phyloP scores from a whole-genome alignment of 768 basidiomycete genomes.

The Dioszegia hungarica region DNA sequence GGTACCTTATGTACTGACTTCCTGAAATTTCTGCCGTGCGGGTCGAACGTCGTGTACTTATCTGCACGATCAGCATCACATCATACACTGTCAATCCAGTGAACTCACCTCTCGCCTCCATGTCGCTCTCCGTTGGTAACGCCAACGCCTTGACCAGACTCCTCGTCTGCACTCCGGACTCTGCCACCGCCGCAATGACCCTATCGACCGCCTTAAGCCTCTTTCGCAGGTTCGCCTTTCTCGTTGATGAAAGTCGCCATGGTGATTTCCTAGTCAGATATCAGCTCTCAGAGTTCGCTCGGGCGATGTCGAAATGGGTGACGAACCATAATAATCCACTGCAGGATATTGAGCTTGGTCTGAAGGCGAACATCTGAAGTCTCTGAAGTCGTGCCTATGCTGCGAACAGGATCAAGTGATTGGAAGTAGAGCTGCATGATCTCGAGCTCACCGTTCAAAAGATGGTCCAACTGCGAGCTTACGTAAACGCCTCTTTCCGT shows the following conservation, averaged over 20 bases:
- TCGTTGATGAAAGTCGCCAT: conserved; percentile 83
- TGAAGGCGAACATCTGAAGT: conserved; percentile 81
- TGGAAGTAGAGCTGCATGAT: background rate
- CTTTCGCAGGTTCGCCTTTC: conserved; percentile 84
- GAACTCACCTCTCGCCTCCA: conserved; percentile 60
- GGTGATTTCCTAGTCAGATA: conserved; percentile 73
- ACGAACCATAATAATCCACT: conserved; percentile 79
- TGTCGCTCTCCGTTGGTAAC: conserved; percentile 88
- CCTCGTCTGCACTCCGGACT: conserved; percentile 64
- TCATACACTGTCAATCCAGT: background rate
- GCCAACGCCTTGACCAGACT: conserved; percentile 66
- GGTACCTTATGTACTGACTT: conserved; percentile 96
- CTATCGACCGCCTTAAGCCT: conserved; percentile 88
- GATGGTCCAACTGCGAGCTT: too few relatives aligned
- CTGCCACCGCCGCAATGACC: conserved; percentile 80
- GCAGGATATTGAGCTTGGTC: conserved; percentile 50
- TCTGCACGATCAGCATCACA: conserved; percentile 52
- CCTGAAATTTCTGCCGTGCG: conserved; percentile 67
- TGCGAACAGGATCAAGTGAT: background rate
- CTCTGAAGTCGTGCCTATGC: too few relatives aligned
- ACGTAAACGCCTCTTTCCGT: too few relatives aligned
- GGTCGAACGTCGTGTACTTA: conserved; percentile 89
- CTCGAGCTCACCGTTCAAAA: too few relatives aligned
- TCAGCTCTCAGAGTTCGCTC: background rate
- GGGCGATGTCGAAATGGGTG: background rate